phyloP scores from a whole-genome alignment of 768 basidiomycete species.

The Psilocybe subaeruginosa region DNA sequence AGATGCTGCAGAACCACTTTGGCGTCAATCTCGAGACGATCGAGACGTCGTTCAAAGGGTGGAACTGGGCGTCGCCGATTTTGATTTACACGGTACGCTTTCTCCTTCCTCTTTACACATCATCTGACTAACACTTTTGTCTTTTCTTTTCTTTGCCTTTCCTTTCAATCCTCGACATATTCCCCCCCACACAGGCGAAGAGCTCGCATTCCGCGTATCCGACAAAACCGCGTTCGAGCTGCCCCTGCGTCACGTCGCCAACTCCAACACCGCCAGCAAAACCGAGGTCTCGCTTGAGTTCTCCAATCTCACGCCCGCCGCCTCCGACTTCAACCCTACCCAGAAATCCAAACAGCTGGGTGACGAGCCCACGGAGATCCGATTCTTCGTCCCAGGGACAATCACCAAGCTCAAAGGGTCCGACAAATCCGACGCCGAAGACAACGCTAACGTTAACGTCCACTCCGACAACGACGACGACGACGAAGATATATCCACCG shows the following conservation, averaged over 20 bases:
- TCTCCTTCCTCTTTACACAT: not conserved
- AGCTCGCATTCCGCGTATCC: constrained; percentile 88
- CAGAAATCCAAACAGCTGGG: constrained; percentile 45
- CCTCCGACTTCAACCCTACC: constrained; percentile 23
- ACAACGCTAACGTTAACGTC: constrained; percentile 38
- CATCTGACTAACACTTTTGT: no score
- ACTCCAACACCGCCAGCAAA: constrained; percentile 94
- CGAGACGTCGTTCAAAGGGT: constrained; percentile 92
- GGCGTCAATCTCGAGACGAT: constrained; percentile 80
- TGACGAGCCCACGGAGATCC: constrained; percentile 95
- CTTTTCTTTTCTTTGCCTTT: not conserved
- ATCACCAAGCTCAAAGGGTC: constrained; percentile 62
- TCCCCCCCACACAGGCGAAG: constrained; percentile 61
- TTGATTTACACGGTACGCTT: constrained; percentile 68
- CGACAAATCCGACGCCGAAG: constrained; percentile 50
- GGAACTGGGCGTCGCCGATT: constrained; percentile 97
- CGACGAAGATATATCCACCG: constrained; percentile 82
- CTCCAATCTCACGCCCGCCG: constrained; percentile 44
- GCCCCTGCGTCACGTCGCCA: constrained; percentile 84
- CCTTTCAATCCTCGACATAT: not conserved
- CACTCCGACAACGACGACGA: constrained; percentile 62
- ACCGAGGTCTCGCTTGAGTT: constrained; percentile 99
- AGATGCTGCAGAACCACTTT: constrained; percentile 86
- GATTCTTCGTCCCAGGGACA: constrained; percentile 92
- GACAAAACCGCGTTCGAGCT: constrained; percentile 90